Base-by-base conservation (phyloP, 495 filamentous ascomycete genomes). In the Neurospora africana region DNA sequence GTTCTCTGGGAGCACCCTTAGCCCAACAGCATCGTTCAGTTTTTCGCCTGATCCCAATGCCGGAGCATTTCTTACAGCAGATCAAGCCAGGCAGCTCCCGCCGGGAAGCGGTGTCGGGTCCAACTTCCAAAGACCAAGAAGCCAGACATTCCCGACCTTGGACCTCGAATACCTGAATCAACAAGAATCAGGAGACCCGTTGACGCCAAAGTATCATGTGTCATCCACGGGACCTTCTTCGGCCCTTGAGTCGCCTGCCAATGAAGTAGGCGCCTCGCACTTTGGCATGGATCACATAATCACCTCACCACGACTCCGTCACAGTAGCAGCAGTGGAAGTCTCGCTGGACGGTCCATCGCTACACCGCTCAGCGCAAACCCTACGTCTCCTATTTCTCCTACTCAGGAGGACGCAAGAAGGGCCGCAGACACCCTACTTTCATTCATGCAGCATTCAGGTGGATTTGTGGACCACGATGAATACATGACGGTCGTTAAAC, bases 361-460 rank as follows among this genome's bases (percentile, higher is more conserved):
- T 17, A 85, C 83, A 1, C 79, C 83, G 0, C 68, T 81, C 8
- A 82, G 82, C 36, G 78, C 83, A 0, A 80, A 81, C 58, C 82
- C 82, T 5, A 86, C 83, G 2, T 83, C 83, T 38, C 86, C 84
- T 2, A 82, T 84, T n/a, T 90, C 91, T 0, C 94, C 94, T 0
- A 94, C 92, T 1, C 93, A 93, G 78, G 95, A 98, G 73, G 95
- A 99, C 78, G 95, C 95, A 1, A 86, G 90, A 36, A 87, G 88
- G 41, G 96, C 95, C 3, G 86, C 97, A 27, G 93, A 98, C 77
- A 87, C 95, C 15, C 86, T 98, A 1, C 88, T 97, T 82, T 91
- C 85, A 70, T 98, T 93, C 79, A 92, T 98, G 81, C 86, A 92
- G 74, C 88, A 90, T 65, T 89, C 87, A 2, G 89, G 87, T 1